These are phyloP conservation scores for Colletotrichum sp. DNA, from an alignment of 2,329 filamentous ascomycete genomes.

Conservation along the genomic window DNA sequence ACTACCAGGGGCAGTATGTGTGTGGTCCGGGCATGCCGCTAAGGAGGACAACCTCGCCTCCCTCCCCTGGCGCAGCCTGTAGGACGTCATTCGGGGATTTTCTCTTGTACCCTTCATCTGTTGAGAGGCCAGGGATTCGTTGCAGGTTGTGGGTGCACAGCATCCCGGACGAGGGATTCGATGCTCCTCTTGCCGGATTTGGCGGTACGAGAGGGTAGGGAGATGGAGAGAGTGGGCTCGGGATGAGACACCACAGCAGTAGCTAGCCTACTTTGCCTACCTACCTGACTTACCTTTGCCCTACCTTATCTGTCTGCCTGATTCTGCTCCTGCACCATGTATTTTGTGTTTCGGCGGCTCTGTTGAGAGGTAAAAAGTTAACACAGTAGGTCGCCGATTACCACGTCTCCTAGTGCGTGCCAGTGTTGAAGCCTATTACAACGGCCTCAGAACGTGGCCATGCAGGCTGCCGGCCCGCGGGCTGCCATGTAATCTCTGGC, in stretches of 20 bases:
- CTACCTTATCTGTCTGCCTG: neutral
- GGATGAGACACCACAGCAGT: neutral
- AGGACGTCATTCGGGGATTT: neutral
- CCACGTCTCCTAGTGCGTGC: neutral
- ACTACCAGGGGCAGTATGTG: neutral
- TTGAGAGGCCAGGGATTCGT: neutral
- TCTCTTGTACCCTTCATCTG: neutral
- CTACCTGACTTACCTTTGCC: neutral
- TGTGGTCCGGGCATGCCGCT: neutral
- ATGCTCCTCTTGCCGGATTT: neutral
- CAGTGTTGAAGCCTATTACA: neutral
- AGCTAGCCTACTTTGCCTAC: neutral
- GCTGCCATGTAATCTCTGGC: neutral
- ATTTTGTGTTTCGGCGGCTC: neutral
- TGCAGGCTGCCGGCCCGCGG: neutral
- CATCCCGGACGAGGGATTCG: neutral
- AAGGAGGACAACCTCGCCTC: neutral
- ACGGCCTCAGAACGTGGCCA: neutral
- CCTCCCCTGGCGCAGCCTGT: neutral
- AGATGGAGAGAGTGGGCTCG: neutral
- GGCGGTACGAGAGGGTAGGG: neutral
- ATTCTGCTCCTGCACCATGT: neutral
- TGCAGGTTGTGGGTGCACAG: neutral
- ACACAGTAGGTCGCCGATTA: constrained; percentile 13
- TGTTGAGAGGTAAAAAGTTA: neutral